phyloP scores from a whole-genome alignment of 257 asterid species.

The Gardenia jasminoides region DNA sequence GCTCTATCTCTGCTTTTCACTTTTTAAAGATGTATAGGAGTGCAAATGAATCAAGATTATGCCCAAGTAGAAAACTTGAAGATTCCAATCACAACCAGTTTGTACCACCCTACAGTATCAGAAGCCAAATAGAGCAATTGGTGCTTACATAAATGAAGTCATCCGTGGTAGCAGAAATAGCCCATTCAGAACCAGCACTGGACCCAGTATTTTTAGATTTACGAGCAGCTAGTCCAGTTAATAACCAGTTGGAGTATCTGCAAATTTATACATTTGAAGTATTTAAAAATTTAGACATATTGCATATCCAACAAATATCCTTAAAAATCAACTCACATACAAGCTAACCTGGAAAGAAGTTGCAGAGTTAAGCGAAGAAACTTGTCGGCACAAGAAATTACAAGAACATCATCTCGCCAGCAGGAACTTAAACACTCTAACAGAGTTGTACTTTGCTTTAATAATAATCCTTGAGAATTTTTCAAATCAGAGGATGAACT shows the following conservation, averaged over 20 bases:
- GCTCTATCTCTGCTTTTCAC: neutral
- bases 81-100: slow-evolving; percentile 2
- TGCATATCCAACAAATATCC: neutral
- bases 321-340: slow-evolving; percentile 3
- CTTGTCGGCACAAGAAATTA: slow-evolving; percentile 89
- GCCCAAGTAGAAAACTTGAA: neutral
- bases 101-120: slow-evolving; percentile 19
- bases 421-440: slow-evolving; percentile 88
- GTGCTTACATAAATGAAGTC: slow-evolving; percentile 73
- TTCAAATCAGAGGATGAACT: slow-evolving; percentile 39
- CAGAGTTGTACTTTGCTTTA: slow-evolving; percentile 78
- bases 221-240: slow-evolving; percentile 75
- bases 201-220: slow-evolving; percentile 56
- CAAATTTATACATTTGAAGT: slow-evolving; percentile 13
- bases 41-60: neutral
- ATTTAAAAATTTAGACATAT: neutral
- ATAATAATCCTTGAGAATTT: slow-evolving; percentile 46
- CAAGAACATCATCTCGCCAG: slow-evolving; percentile 88
- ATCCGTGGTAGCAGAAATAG: slow-evolving; percentile 74
- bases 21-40: neutral
- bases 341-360: slow-evolving; percentile 81
- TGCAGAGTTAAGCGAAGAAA: slow-evolving; percentile 91
- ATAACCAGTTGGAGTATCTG: slow-evolving; percentile 88
- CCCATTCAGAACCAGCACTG: slow-evolving; percentile 80
- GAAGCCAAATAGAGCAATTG: slow-evolving; percentile 12